phyloP scores from a whole-genome alignment of 1,284 basidiomycete species.

The Chondrostereum purpureum region DNA sequence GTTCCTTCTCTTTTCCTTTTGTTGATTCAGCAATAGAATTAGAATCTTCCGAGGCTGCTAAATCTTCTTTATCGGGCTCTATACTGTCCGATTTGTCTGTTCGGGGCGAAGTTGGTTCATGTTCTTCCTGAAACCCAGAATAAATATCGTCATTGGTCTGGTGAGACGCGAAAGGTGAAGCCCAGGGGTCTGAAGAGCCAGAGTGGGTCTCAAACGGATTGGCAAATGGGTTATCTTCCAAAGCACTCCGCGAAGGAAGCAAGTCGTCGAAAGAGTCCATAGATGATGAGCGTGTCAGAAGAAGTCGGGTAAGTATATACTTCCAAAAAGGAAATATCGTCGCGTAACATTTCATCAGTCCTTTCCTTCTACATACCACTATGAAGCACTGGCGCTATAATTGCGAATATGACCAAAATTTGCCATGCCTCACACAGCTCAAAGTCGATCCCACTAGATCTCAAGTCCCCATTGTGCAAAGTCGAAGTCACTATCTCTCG shows the following conservation, averaged over 20 bases:
- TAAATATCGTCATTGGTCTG: constrained; percentile 8
- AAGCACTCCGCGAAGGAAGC: constrained; percentile 50
- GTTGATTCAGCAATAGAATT: neutral
- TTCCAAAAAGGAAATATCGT: constrained; percentile 1
- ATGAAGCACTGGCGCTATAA: too few relatives aligned
- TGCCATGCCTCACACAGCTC: too few relatives aligned
- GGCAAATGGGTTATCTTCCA: constrained; percentile 73
- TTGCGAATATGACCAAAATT: too few relatives aligned
- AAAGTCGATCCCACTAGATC: too few relatives aligned
- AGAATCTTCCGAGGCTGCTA: neutral
- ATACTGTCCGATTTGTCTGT: constrained; percentile 1
- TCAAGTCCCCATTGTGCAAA: too few relatives aligned
- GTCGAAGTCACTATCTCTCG: too few relatives aligned
- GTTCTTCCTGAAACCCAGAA: neutral
- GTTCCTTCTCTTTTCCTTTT: neutral
- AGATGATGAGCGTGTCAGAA: neutral
- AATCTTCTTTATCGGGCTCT: neutral
- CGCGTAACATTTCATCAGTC: neutral
- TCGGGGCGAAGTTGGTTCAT: neutral
- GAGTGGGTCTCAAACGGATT: constrained; percentile 67
- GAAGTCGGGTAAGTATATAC: neutral
- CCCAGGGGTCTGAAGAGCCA: constrained; percentile 73
- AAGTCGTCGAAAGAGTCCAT: constrained; percentile 79
- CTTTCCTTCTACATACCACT: neutral
- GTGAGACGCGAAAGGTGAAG: constrained; percentile 35